Evolutionary conservation across 2,329 filamentous ascomycete species (phyloP), one percentile per base, ranked within the genome.

Genomic region (Chlorencoelia australis): DNA sequence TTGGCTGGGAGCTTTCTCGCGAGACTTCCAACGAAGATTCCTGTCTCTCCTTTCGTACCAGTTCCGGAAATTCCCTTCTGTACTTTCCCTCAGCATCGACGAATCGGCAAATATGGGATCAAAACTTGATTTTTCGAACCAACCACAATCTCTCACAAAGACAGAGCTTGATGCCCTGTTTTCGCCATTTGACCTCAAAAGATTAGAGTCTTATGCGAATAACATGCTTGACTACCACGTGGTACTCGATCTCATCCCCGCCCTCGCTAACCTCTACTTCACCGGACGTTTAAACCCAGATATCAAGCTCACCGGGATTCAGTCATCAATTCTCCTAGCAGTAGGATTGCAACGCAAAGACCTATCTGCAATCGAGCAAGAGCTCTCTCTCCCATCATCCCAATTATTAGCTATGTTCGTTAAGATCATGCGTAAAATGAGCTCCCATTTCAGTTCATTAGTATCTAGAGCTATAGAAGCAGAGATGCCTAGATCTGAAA

Each of bases 141-240:
- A 67, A 35, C 57, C 68, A 0, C 59, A 63, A 3, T 62, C 75
- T 2, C 64, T 98, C 35, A 75, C 67, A 9, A 94, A 93, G 61
- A 45, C 63, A 1, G 82, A 88, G 43, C 71, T 98, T 5, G 88
- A 95, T 53, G 65, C 68, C 11, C 60, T 80, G 2, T 73, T 98
- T 59, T 86, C 84, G 3, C 88, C 91, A 0, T 96, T 91, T 57
- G 91, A 98, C 58, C 73, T 95, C 44, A 96, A 96, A 66, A 80
- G 91, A 18, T 69, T 98, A 3, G 89, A 95, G 56, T 88, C 83
- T 28, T 98, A 98, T 53, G 85, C 91, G 11, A 94, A 93, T 62
- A 94, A 94, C 62, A 83, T 95, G 71, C 76, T 98, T 27, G 93
- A 98, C 61, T 94, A 96, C 65, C 93, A 95, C 55, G 88, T 95